phyloP scores from a whole-genome alignment of 2,329 filamentous ascomycete genomes.

The Fusarium heterosporum region DNA sequence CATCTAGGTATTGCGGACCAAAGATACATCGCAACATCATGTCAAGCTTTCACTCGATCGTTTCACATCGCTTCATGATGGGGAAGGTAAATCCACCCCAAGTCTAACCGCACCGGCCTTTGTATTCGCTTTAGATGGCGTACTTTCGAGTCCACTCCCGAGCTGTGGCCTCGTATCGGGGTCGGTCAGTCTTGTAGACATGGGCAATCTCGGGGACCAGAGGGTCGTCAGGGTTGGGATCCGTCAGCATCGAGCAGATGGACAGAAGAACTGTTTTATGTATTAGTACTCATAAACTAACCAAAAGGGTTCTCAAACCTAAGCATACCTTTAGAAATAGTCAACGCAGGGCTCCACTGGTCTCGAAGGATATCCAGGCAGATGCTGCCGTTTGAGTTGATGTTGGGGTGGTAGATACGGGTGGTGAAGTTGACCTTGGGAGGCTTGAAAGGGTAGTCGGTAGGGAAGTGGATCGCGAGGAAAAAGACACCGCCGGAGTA shows the following conservation, averaged over 20 bases:
- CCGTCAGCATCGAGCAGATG: conserved; percentile 99
- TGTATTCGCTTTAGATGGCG: conserved; percentile 74
- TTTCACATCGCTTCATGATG: conserved; percentile 46
- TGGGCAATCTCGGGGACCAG: conserved; percentile 99
- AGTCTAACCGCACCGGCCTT: conserved; percentile 42
- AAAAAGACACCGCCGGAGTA: conserved; percentile 99
- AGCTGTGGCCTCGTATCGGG: conserved; percentile 94
- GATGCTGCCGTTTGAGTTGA: conserved; percentile 99
- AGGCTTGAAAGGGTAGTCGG: conserved; percentile 99
- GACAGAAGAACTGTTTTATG: conserved; percentile 83
- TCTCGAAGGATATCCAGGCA: conserved; percentile 98
- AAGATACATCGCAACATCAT: conserved; percentile 42
- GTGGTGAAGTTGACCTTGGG: conserved; percentile 99
- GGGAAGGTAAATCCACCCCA: conserved; percentile 46
- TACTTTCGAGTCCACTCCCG: conserved; percentile 99
- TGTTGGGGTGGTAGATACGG: conserved; percentile 99
- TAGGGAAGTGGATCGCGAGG: conserved; percentile 98
- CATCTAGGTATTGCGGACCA: conserved; percentile 30
- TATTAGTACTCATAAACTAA: conserved; percentile 17
- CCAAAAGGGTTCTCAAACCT: conserved; percentile 35
- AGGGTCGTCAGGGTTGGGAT: conserved; percentile 98
- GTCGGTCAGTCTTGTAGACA: conserved; percentile 98
- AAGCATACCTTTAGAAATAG: conserved; percentile 92
- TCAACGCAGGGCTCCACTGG: conserved; percentile 98
- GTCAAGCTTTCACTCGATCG: conserved; percentile 45